A percentile compares a stretch with the other conserved stretches of the same genome.
Evolutionary conservation across 352 stramenopile species (phyloP).

Genomic region (Phytophthora nicotianae): DNA sequence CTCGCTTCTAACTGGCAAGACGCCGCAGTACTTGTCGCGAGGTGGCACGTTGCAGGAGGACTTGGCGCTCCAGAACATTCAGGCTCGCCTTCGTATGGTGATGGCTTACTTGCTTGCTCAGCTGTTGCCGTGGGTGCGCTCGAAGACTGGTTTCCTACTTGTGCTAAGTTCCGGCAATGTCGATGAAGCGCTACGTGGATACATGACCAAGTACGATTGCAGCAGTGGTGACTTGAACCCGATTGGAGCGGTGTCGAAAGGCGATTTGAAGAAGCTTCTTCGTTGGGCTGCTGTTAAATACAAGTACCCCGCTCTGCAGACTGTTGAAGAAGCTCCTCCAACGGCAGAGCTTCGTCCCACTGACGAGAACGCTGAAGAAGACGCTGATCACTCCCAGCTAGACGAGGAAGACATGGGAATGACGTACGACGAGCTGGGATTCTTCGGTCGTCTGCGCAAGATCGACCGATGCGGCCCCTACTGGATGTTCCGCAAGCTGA

Average conservation of each 20-base stretch:
- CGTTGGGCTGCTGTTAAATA: conserved; percentile 91
- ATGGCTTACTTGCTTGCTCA: conserved; percentile 98
- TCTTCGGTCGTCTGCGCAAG: conserved; percentile 96
- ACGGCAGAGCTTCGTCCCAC: conserved; percentile 97
- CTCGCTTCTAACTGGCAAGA: conserved; percentile 84
- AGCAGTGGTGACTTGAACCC: conserved; percentile 98
- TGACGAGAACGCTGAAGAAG: conserved; percentile 59
- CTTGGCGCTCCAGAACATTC: conserved; percentile 98
- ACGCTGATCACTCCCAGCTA: conserved; percentile 91
- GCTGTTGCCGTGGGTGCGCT: conserved; percentile 97
- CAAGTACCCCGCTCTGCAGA: conserved; percentile 90
- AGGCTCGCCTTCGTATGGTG: conserved; percentile 98
- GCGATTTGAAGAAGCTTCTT: conserved; percentile 97
- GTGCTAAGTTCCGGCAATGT: conserved; percentile 98
- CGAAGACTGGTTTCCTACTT: conserved; percentile 95
- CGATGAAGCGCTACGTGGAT: conserved; percentile 97
- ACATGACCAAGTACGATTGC: conserved; percentile 99
- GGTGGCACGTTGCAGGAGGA: conserved; percentile 95
- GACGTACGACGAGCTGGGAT: conserved; percentile 97
- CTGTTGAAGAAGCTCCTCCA: conserved; percentile 94
- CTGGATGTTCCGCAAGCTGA: conserved; percentile 93
- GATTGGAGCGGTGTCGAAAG: conserved; percentile 96
- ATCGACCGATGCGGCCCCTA: conserved; percentile 95
- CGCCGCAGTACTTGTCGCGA: conserved; percentile 86
- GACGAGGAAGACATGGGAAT: conserved; percentile 99